Conservation (phyloP, 176 grass and related monocot genomes). For the Guadua angustifolia region DNA sequence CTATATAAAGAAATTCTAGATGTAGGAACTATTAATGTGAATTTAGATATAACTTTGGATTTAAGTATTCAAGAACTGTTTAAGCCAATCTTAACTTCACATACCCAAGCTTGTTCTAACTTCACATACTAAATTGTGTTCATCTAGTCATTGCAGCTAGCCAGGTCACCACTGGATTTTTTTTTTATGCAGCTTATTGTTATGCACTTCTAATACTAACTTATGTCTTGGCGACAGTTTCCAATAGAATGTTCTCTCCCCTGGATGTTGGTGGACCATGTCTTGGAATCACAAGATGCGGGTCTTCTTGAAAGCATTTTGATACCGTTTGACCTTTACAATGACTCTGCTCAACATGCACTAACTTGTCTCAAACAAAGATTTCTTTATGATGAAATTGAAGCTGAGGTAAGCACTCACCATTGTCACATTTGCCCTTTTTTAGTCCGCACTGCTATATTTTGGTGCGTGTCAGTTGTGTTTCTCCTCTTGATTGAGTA, state of each 20-base stretch:
- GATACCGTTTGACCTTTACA: conserved; percentile 98
- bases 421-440: background rate
- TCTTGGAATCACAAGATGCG: conserved; percentile 83
- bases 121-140: conserved; percentile 4
- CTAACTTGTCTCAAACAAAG: conserved; percentile 88
- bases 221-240: conserved; percentile 61
- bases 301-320: conserved; percentile 98
- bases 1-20: conserved; percentile 36
- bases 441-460: background rate
- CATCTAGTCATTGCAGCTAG: background rate
- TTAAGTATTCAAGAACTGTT: background rate
- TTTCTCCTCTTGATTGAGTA: conserved; percentile 2
- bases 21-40: conserved; percentile 19
- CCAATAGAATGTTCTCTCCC: conserved; percentile 97
- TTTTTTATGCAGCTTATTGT: conserved; percentile 32
- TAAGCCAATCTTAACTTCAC: conserved; percentile 1
- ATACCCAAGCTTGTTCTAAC: background rate
- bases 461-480: background rate
- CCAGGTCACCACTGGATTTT: conserved; percentile 2
- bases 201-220: conserved; percentile 25
- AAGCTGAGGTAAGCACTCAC: conserved; percentile 83
- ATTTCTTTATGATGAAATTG: conserved; percentile 99
- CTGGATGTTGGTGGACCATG: conserved; percentile 96
- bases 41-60: conserved; percentile 29
- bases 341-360: conserved; percentile 98